phyloP scores from a whole-genome alignment of 2,329 filamentous ascomycete genomes.

The Clonostachys byssicola region DNA sequence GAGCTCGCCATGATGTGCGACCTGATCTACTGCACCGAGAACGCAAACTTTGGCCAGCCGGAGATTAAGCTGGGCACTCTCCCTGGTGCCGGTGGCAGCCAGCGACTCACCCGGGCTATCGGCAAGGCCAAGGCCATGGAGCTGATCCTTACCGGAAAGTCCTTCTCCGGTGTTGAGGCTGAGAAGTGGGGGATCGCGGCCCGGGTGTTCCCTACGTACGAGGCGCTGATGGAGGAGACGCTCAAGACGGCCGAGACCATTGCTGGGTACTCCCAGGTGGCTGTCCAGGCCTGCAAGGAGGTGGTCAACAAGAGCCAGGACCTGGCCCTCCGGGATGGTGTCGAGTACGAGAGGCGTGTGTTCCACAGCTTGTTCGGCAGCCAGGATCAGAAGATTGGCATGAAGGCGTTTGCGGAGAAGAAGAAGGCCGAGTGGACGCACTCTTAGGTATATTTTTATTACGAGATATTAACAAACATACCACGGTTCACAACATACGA shows the following conservation, averaged over 20 bases:
- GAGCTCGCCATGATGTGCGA: conserved; percentile 98
- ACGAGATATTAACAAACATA: background rate
- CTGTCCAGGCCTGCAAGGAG: conserved; percentile 88
- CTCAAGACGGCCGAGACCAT: conserved; percentile 85
- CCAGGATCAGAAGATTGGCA: conserved; percentile 93
- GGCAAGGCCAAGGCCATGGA: conserved; percentile 90
- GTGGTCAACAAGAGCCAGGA: conserved; percentile 99
- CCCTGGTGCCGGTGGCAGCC: conserved; percentile 86
- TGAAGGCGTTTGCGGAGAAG: conserved; percentile 96
- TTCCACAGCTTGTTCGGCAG: conserved; percentile 94
- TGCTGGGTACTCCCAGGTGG: conserved; percentile 80
- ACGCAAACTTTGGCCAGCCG: conserved; percentile 90
- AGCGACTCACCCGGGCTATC: conserved; percentile 78
- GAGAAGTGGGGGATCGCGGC: conserved; percentile 89
- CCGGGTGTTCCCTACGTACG: conserved; percentile 72
- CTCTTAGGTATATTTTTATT: conserved; percentile 43
- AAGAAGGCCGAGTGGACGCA: conserved; percentile 88
- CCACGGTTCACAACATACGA: too few species aligned
- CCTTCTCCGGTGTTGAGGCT: conserved; percentile 79
- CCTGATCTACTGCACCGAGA: conserved; percentile 83
- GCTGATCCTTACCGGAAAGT: conserved; percentile 80
- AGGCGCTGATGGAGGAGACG: conserved; percentile 77
- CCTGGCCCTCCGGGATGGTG: conserved; percentile 77
- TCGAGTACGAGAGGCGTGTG: conserved; percentile 89
- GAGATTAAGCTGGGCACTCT: conserved; percentile 95